These are phyloP conservation scores for Macrolepiota albuminosa DNA, from an alignment of 768 basidiomycete species.

Conservation along the genomic window DNA sequence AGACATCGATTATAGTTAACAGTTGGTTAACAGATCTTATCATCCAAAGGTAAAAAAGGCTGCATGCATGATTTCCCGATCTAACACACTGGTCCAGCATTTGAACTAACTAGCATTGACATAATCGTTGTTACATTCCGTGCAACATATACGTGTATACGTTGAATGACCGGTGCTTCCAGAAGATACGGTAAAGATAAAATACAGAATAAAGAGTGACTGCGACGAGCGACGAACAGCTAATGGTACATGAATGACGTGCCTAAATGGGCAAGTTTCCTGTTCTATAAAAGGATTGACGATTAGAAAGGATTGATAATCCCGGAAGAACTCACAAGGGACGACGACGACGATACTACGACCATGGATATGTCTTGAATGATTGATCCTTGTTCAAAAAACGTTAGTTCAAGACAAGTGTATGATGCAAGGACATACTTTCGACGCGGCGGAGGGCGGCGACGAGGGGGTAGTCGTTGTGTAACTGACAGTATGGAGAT, in stretches of 20 bases:
- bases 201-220: neutral
- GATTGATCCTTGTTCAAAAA: neutral
- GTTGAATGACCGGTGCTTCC: neutral
- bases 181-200: neutral
- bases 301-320: neutral
- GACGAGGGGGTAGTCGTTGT: neutral
- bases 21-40: too few species aligned
- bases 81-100: neutral
- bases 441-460: neutral
- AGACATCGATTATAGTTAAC: too few species aligned
- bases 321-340: neutral
- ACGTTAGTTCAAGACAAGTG: neutral
- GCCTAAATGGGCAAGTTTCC: neutral
- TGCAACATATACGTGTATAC: neutral
- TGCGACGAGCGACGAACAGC: neutral
- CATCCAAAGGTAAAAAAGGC: neutral
- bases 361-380: neutral
- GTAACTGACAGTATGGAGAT: constrained; percentile 11
- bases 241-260: neutral
- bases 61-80: neutral
- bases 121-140: neutral
- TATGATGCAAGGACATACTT: neutral
- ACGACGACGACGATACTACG: neutral
- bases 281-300: neutral
- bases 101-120: neutral